Conservation (phyloP, 257 asterid genomes). For the Nicotiana tabacum region DNA sequence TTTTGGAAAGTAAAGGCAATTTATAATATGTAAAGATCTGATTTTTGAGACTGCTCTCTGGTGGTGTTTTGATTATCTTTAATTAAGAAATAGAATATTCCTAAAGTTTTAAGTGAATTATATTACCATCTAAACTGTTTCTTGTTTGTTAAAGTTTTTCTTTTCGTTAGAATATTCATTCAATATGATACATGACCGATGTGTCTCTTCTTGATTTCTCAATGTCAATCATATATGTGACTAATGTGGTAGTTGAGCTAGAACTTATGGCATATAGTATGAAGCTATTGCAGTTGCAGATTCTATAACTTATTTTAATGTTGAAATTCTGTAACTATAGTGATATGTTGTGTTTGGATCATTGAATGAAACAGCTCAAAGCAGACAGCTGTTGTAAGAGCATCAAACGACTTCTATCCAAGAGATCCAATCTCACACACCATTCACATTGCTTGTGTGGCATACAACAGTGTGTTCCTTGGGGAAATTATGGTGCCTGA, state of each 20-base stretch:
- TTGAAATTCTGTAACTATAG: background rate
- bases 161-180: background rate
- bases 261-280: background rate
- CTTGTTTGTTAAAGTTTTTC: background rate
- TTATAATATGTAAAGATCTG: background rate
- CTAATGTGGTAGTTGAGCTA: background rate
- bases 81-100: background rate
- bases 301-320: background rate
- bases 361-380: slow-evolving; percentile 58
- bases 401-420: slow-evolving; percentile 87
- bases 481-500: slow-evolving; percentile 82
- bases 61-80: background rate
- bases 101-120: background rate
- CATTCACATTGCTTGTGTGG: slow-evolving; percentile 77
- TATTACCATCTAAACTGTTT: background rate
- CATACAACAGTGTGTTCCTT: slow-evolving; percentile 69
- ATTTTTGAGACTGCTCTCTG: background rate
- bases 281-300: background rate
- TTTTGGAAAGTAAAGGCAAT: background rate
- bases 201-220: background rate
- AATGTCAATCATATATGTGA: background rate
- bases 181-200: background rate
- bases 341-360: background rate
- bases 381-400: slow-evolving; percentile 72
- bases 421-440: slow-evolving; percentile 75